Conservation (phyloP, 768 basidiomycete species). For the Psilocybe cyanescens region DNA sequence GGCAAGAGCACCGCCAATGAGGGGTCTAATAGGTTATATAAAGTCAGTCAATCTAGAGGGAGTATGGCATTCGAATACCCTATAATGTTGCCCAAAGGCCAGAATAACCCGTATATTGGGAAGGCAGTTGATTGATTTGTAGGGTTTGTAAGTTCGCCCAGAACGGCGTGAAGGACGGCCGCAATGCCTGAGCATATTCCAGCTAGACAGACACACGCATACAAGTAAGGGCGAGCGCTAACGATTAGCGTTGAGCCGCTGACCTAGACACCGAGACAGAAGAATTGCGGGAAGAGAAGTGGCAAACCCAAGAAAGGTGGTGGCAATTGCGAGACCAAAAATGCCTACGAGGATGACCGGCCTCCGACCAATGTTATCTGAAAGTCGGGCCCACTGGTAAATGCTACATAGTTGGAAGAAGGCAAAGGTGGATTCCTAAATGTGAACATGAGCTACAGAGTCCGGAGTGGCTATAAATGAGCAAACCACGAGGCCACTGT, state of each 20-base stretch:
- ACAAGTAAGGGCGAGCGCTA: not conserved
- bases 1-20: slow-evolving; percentile 63
- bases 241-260: not conserved
- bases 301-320: slow-evolving; percentile 59
- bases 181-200: slow-evolving; percentile 64
- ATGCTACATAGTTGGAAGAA: slow-evolving; percentile 61
- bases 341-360: slow-evolving; percentile 62
- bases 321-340: slow-evolving; percentile 48
- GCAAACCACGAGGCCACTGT: slow-evolving; percentile 65
- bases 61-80: slow-evolving; percentile 42
- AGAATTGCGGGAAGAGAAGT: slow-evolving; percentile 49
- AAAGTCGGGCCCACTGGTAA: slow-evolving; percentile 64
- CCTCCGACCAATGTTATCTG: slow-evolving; percentile 61
- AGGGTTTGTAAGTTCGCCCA: slow-evolving; percentile 65
- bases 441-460: not conserved
- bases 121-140: slow-evolving; percentile 59
- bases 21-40: slow-evolving; percentile 39
- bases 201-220: slow-evolving; percentile 34
- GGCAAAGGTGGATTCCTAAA: slow-evolving; percentile 64
- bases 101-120: slow-evolving; percentile 59
- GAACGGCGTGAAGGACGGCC: slow-evolving; percentile 60
- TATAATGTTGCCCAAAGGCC: slow-evolving; percentile 58
- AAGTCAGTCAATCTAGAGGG: slow-evolving; percentile 3
- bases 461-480: not conserved
- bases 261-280: slow-evolving; percentile 52